These are phyloP conservation scores for Sungouiozyma intestinalis DNA, from an alignment of 805 yeast genomes.

Conservation along the genomic window DNA sequence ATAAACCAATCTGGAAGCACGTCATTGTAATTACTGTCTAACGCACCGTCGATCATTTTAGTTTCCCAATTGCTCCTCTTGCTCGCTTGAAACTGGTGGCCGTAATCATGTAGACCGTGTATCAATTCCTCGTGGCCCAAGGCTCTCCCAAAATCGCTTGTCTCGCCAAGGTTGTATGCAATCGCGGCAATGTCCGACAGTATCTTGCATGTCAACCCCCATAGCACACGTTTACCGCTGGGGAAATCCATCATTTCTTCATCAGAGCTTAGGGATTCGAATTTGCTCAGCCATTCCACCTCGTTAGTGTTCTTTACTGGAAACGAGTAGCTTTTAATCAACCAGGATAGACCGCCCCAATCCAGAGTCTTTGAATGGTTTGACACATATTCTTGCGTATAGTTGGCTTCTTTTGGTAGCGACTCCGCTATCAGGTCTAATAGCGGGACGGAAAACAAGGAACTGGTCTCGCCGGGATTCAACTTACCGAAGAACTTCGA, in stretches of 20 bases:
- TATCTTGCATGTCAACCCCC: slow-evolving; percentile 79
- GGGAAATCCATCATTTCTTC: slow-evolving; percentile 31
- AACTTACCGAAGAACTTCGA: slow-evolving; percentile 32
- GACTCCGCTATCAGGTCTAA: slow-evolving; percentile 39
- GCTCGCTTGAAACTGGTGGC: slow-evolving; percentile 42
- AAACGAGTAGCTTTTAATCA: slow-evolving; percentile 49
- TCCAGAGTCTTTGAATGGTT: slow-evolving; percentile 30
- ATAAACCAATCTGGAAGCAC: slow-evolving; percentile 24
- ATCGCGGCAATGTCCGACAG: slow-evolving; percentile 59
- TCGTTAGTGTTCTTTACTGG: slow-evolving; percentile 46
- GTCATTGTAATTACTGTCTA: slow-evolving; percentile 22
- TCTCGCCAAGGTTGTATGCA: slow-evolving; percentile 37
- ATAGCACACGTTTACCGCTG: slow-evolving; percentile 41
- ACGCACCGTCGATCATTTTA: slow-evolving; percentile 35
- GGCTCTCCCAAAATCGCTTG: neutral
- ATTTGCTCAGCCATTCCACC: slow-evolving; percentile 50
- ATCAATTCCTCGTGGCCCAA: slow-evolving; percentile 51
- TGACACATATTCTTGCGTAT: slow-evolving; percentile 26
- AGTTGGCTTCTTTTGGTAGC: slow-evolving; percentile 3
- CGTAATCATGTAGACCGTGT: slow-evolving; percentile 42
- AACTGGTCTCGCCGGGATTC: slow-evolving; percentile 70
- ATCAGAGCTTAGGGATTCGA: slow-evolving; percentile 50
- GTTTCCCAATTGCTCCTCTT: slow-evolving; percentile 45
- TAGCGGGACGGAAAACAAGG: slow-evolving; percentile 61
- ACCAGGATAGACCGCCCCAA: slow-evolving; percentile 72